Evolutionary conservation across 2,329 filamentous ascomycete genomes (phyloP), one percentile per base, ranked within the genome.

Genomic region (Eurotiales sp.): DNA sequence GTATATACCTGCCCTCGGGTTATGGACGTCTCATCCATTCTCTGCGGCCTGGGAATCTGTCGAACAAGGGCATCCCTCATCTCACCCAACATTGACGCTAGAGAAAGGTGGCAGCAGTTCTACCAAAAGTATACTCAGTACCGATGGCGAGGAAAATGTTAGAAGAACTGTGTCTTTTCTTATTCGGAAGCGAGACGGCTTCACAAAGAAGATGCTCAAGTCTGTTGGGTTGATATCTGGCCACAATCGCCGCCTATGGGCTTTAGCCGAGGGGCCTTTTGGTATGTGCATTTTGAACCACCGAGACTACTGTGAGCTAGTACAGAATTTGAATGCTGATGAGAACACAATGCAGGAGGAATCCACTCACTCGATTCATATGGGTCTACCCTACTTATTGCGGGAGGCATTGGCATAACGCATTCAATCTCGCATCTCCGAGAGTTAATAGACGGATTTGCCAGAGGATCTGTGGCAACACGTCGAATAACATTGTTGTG

Each of bases 341-440:
- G 8, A 39, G 19, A 29, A n/a, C n/a, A n/a, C n/a, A n/a, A 36
- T 29, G 5, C 25, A 53, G 51, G 5, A 83, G 84, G 32, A 84
- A 88, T 47, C 64, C 85, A 93, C 69, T 83, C 82, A 53, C 83
- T 95, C 52, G 83, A 88, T 68, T 95, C 89, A n/a, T 96, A 95
- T 69, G 90, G 91, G 30, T 90, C 92, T 46, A 83, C 84, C 40
- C 81, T 96, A 54, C 84, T 96, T 53, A 88, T 95, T 64, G 90
- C 90, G n/a, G 90, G 88, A 52, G 87, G 90, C 46, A 89, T 90
- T 6, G 90, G 90, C 55, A 96, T 96, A 70, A 95, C 90, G 1
- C 90, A 96, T 67, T 89, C 93, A 66, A 81, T 96, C 34, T 87
- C 88, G 30, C 91, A 92, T 68, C 78, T 95, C 4, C 83, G 82